These are phyloP conservation scores for Skeletonema costatum DNA, from an alignment of 108 stramenopile genomes.

Conservation along the genomic window DNA sequence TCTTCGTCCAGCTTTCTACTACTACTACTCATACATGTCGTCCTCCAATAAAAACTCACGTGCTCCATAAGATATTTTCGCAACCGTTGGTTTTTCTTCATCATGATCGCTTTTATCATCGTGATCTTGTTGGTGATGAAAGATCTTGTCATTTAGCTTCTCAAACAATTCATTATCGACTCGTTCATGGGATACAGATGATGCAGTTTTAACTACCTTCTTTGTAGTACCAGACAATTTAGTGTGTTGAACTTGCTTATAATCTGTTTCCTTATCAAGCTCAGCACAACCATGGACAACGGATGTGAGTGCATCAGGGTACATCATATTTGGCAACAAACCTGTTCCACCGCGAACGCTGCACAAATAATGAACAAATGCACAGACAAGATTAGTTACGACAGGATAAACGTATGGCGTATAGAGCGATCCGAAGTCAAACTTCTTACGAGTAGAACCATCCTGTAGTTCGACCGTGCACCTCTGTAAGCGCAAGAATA, in stretches of 20 bases:
- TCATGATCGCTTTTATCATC: conserved; percentile 1
- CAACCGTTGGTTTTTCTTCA: background rate
- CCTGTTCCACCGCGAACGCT: conserved; percentile 5
- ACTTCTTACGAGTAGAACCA: background rate
- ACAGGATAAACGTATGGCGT: background rate
- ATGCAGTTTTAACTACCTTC: conserved; percentile 22
- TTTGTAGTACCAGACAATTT: conserved; percentile 8
- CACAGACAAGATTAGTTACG: background rate
- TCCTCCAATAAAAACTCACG: conserved; percentile 15
- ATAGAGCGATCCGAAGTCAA: background rate
- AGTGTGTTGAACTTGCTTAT: conserved; percentile 6
- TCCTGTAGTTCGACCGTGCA: background rate
- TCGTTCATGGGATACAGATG: conserved; percentile 10
- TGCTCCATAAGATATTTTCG: conserved; percentile 17
- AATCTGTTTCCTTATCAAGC: background rate
- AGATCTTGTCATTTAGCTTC: conserved; percentile 15
- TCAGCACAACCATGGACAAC: conserved; percentile 30
- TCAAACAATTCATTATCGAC: conserved; percentile 27
- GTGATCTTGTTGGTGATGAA: background rate
- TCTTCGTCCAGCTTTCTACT: background rate
- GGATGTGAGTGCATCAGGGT: conserved; percentile 25
- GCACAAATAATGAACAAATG: background rate
- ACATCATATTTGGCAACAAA: background rate
- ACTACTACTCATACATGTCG: conserved; percentile 16
- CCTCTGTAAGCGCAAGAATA: background rate